Conservation (phyloP, 495 filamentous ascomycete genomes). For the Aspergillus cavernicola region DNA sequence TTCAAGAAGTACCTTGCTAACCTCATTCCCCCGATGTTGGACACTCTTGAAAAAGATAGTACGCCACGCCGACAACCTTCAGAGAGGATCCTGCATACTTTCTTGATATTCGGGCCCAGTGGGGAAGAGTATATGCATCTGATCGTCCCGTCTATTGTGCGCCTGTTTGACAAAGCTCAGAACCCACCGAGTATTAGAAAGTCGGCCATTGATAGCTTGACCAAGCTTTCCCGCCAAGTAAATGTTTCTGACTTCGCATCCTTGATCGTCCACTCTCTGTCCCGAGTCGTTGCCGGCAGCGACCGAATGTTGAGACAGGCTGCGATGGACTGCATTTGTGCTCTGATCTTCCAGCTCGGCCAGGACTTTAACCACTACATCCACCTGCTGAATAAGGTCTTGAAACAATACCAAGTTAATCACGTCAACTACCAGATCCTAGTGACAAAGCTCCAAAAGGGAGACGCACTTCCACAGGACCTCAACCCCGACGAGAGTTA, state of each 20-base stretch:
- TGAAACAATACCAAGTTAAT: conserved; percentile 62
- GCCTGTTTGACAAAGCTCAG: conserved; percentile 79
- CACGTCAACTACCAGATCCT: conserved; percentile 88
- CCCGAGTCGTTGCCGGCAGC: conserved; percentile 66
- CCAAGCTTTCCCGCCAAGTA: conserved; percentile 90
- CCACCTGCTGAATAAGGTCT: conserved; percentile 78
- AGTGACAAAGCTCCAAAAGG: conserved; percentile 87
- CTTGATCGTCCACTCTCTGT: conserved; percentile 87
- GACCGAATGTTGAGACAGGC: conserved; percentile 74
- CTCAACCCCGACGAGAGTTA: conserved; percentile 85
- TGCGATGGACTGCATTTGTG: conserved; percentile 93
- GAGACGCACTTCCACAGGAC: conserved; percentile 89
- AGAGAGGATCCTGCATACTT: conserved; percentile 88
- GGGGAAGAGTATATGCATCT: conserved; percentile 99
- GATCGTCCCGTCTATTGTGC: conserved; percentile 93
- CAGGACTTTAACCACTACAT: conserved; percentile 93
- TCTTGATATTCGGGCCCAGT: conserved; percentile 93
- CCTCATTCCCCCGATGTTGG: conserved; percentile 87
- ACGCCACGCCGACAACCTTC: conserved; percentile 69
- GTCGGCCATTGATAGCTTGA: conserved; percentile 89
- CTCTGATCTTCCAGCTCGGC: conserved; percentile 91
- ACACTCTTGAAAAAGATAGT: conserved; percentile 83
- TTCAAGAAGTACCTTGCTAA: conserved; percentile 92
- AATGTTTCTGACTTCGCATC: conserved; percentile 97
- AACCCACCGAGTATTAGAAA: conserved; percentile 76